Evolutionary conservation across 2,329 filamentous ascomycete species (phyloP), one percentile per base, ranked within the genome.

Genomic region (Colletotrichum sp.): DNA sequence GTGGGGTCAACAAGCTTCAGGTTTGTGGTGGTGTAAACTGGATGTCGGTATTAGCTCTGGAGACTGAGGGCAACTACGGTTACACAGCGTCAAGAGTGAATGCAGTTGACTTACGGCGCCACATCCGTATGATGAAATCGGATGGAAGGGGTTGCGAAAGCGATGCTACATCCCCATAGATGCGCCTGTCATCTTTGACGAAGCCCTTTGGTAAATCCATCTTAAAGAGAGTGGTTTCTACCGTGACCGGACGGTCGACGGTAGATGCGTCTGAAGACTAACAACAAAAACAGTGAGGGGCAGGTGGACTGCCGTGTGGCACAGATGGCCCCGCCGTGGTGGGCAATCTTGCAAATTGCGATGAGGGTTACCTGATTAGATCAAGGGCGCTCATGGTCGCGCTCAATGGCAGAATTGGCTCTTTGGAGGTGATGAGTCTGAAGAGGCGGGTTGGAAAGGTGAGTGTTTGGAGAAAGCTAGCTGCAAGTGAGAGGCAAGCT

Each of bases 1-100:
- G 90, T 93, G n/a, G 91, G 91, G 78, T 93, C 91, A 75, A 88
- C 86, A 36, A 92, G 86, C 78, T 88, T 88, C 79, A 90, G 89
- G 77, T 89, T 89, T 18, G 90, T 93, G 34, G 88, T 91, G 13
- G 91, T 91, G 78, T 92, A 93, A 7, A 91, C 91, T 93, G 77
- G 21, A 34, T 55, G 43, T 30, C 8, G 48, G 16, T 21, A 58
- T 75, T 66, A 75, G 65, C 48, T 55, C 32, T 43, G 36, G n/a
- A 21, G 56, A 26, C 13, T n/a, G 68, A 38, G 36, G 55, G 24
- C 15, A 38, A 55, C 28, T 36, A 43, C 18, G 34, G 36, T 21
- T 30, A 21, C 58, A 58, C 43, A 64, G 66, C 62, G 21, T 24
- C 26, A 43, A 38, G 48, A 30, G 34, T 24, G 18, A 43, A 24